A percentile compares a stretch with the other conserved stretches of the same genome.
Conservation (phyloP, 1,284 basidiomycete genomes). For the Rhodotorula sp. region DNA sequence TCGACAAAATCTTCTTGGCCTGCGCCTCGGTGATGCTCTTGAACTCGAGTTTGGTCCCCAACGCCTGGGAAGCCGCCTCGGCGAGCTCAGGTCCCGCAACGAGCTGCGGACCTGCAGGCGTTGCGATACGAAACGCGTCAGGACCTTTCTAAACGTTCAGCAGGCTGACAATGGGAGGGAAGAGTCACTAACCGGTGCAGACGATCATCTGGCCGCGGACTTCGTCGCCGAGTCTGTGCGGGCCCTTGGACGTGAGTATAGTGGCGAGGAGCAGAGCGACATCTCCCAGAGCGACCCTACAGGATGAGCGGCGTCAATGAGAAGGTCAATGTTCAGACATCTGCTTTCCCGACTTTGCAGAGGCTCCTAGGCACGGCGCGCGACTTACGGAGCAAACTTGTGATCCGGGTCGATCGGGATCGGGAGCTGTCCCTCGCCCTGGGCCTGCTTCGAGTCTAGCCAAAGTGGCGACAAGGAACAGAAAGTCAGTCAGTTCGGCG, state of each 20-base stretch:
- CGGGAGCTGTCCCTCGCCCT: slow-evolving; percentile 34
- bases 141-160: too few relatives aligned
- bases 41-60: slow-evolving; percentile 23
- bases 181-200: slow-evolving; percentile 20
- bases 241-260: slow-evolving; percentile 25
- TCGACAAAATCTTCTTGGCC: slow-evolving; percentile 12
- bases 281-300: slow-evolving; percentile 22
- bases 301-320: background rate
- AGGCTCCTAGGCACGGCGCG: background rate
- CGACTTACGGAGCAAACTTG: slow-evolving; percentile 32
- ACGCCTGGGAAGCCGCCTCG: slow-evolving; percentile 32
- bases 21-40: slow-evolving; percentile 5
- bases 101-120: slow-evolving; percentile 4
- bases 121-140: too few relatives aligned
- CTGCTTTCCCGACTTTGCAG: background rate
- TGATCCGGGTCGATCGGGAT: slow-evolving; percentile 36
- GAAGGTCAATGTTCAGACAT: background rate
- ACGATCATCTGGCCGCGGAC: slow-evolving; percentile 33
- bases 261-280: slow-evolving; percentile 28
- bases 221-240: slow-evolving; percentile 34
- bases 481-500: background rate
- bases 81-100: slow-evolving; percentile 35
- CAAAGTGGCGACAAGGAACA: background rate
- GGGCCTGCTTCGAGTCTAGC: slow-evolving; percentile 29
- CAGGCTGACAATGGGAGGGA: background rate